Conservation (phyloP, 306 rosid genomes). For the Prunus mira region DNA sequence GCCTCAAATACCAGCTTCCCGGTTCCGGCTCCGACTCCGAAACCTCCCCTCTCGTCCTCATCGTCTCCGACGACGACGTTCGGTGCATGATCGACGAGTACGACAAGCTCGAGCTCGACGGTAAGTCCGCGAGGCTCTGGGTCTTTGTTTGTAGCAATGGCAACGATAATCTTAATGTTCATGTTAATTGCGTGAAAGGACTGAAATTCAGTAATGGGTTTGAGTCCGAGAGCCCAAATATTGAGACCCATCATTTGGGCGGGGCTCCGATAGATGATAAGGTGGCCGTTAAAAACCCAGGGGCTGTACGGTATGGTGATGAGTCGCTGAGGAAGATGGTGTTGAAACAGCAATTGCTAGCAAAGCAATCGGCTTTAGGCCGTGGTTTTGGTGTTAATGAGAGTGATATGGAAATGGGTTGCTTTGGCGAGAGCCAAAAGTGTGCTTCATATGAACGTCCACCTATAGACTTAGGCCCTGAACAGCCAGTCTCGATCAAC, state of each 20-base stretch:
- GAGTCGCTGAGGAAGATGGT: constrained; percentile 17
- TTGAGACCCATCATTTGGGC: background rate
- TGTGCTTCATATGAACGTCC: background rate
- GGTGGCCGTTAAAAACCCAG: background rate
- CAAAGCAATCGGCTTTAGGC: constrained; percentile 10
- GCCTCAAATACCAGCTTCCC: constrained; percentile 18
- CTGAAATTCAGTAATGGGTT: background rate
- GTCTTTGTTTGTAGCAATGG: constrained; percentile 23
- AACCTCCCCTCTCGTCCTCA: constrained; percentile 4
- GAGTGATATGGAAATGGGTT: constrained; percentile 2
- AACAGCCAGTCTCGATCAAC: background rate
- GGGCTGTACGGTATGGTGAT: background rate
- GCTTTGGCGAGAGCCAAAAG: background rate
- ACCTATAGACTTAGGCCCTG: constrained; percentile 1
- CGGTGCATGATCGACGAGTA: constrained; percentile 25
- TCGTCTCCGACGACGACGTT: constrained; percentile 30
- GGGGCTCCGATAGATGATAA: background rate
- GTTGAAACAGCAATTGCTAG: constrained; percentile 16
- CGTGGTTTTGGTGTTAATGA: background rate
- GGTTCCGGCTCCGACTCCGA: constrained; percentile 3
- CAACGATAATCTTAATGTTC: background rate
- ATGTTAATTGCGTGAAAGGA: background rate
- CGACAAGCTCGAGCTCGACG: constrained; percentile 21
- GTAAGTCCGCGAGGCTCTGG: constrained; percentile 26
- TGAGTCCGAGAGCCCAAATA: background rate